Conservation (phyloP, 2,329 filamentous ascomycete species). For the Aspergillus puulaauensis region DNA sequence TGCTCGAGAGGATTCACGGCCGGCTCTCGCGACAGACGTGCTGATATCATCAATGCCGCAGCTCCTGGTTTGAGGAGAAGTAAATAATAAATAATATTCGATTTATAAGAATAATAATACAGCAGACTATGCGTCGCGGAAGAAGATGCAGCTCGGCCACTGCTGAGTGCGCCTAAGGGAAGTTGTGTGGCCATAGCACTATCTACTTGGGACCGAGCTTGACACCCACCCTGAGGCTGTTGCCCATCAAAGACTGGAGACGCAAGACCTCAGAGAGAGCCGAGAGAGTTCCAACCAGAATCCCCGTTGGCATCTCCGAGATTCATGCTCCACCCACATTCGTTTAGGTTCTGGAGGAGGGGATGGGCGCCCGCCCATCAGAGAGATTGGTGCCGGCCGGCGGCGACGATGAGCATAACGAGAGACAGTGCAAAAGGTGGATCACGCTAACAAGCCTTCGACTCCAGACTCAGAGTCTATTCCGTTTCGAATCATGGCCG, state of each 20-base stretch:
- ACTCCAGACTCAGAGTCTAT: no score
- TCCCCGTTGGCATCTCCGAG: not conserved
- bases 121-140: constrained; percentile 7
- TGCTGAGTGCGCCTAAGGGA: constrained; percentile 1
- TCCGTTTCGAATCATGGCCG: constrained; percentile 4
- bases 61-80: not conserved
- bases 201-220: no score
- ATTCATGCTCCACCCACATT: not conserved
- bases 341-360: not conserved
- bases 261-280: no score
- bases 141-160: constrained; percentile 17
- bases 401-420: not conserved
- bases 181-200: constrained; percentile 6
- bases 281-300: no score
- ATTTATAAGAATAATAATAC: constrained; percentile 4
- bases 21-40: not conserved
- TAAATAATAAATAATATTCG: not conserved
- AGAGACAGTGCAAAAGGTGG: not conserved
- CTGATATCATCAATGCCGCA: constrained; percentile 6
- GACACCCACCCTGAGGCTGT: not conserved
- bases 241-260: not conserved
- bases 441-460: no score
- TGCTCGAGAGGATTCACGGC: no score
- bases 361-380: not conserved
- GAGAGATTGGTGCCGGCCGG: no score